phyloP scores from a whole-genome alignment of 306 rosid species.

The Crotalaria pallida region DNA sequence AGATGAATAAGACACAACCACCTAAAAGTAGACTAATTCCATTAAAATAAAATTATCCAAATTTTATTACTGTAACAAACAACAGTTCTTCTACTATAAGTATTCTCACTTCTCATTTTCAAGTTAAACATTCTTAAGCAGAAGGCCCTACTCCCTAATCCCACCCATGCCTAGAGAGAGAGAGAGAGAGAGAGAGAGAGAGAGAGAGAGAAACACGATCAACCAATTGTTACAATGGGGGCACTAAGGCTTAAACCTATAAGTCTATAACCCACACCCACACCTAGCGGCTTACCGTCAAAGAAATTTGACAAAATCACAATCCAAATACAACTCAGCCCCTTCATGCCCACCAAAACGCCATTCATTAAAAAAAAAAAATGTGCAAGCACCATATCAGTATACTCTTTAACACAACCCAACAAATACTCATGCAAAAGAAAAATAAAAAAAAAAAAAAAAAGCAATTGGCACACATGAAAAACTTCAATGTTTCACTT shows the following conservation, averaged over 20 bases:
- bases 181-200: too few species aligned
- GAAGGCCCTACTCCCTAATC: neutral
- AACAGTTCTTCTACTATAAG: too few species aligned
- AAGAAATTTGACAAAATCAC: neutral
- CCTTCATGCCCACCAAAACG: neutral
- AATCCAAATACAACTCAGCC: neutral
- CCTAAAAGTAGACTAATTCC: neutral
- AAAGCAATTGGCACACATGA: neutral
- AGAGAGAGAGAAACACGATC: too few species aligned
- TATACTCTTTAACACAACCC: neutral
- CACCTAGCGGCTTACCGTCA: neutral
- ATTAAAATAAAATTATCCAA: too few species aligned
- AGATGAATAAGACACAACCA: neutral
- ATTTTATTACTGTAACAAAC: constrained; percentile 11
- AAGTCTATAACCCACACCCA: neutral
- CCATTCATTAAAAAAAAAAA: neutral
- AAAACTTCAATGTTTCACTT: neutral
- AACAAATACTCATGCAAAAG: neutral
- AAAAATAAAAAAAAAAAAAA: too few species aligned
- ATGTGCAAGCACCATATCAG: neutral
- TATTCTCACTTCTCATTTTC: too few species aligned
- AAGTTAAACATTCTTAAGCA: neutral
- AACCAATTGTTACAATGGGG: too few species aligned
- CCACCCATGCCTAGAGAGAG: neutral
- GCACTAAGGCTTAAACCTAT: neutral